A percentile compares a stretch with the other conserved stretches of the same genome.
Evolutionary conservation across 1,139 yeast species (phyloP).

Genomic region (Blastobotrys illinoisensis): DNA sequence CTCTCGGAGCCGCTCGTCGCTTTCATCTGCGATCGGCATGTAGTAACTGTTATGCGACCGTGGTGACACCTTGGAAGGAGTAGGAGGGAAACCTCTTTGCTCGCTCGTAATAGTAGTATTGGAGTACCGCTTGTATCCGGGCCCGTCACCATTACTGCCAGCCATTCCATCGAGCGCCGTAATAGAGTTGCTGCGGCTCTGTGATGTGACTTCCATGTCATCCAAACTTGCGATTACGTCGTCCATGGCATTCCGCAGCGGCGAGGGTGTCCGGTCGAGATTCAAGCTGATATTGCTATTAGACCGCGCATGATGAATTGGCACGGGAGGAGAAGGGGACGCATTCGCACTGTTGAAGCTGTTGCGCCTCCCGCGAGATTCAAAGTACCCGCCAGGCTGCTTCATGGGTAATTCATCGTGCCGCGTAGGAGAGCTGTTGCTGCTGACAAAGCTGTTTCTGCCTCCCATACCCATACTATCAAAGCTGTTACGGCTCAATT

Average conservation of each 20-base stretch:
- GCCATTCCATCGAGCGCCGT: slow-evolving; percentile 11
- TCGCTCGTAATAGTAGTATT: neutral
- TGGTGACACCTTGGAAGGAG: neutral
- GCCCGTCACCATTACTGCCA: neutral
- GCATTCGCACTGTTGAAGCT: neutral
- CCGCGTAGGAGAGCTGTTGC: neutral
- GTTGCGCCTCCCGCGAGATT: neutral
- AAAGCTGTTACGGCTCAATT: neutral
- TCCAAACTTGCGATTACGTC: slow-evolving; percentile 32
- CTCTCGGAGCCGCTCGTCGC: neutral
- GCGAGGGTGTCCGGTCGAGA: slow-evolving; percentile 48
- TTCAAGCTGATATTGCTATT: slow-evolving; percentile 3
- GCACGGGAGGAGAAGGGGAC: neutral
- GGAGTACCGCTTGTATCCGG: neutral
- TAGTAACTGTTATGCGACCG: neutral
- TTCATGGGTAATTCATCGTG: neutral
- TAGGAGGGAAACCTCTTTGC: neutral
- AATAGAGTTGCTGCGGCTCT: slow-evolving; percentile 13
- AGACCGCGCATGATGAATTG: neutral
- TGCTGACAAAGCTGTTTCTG: neutral
- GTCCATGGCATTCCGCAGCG: slow-evolving; percentile 37
- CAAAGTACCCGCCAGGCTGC: neutral
- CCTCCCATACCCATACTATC: neutral
- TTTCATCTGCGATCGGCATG: neutral
- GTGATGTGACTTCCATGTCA: slow-evolving; percentile 20